phyloP scores from a whole-genome alignment of 1,284 basidiomycete species.

The Cryptococcus sp. region DNA sequence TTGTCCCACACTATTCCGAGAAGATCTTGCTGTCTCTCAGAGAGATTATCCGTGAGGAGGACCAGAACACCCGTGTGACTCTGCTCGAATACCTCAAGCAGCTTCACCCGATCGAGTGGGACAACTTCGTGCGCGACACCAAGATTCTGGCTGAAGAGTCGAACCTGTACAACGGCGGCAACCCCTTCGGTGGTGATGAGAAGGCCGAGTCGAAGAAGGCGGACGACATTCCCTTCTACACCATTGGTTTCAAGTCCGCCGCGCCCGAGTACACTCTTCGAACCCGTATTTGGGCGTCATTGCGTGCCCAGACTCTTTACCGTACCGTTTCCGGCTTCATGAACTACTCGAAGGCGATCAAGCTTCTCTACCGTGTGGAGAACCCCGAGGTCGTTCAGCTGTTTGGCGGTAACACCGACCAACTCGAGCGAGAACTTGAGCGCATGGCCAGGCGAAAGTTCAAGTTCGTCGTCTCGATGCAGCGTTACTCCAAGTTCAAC shows the following conservation, averaged over 20 bases:
- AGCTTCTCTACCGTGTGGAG: slow-evolving; percentile 98
- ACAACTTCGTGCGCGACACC: slow-evolving; percentile 99
- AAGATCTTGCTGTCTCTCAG: slow-evolving; percentile 91
- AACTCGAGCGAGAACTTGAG: slow-evolving; percentile 93
- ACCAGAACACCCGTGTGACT: slow-evolving; percentile 91
- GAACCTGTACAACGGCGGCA: slow-evolving; percentile 75
- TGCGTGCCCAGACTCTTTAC: slow-evolving; percentile 97
- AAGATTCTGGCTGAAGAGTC: slow-evolving; percentile 98
- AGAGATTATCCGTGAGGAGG: slow-evolving; percentile 95
- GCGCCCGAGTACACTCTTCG: slow-evolving; percentile 98
- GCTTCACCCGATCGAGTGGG: slow-evolving; percentile 97
- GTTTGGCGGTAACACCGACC: slow-evolving; percentile 97
- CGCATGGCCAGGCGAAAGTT: slow-evolving; percentile 98
- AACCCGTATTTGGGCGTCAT: slow-evolving; percentile 97
- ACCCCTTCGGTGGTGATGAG: slow-evolving; percentile 76
- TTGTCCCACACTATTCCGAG: slow-evolving; percentile 94
- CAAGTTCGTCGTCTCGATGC: slow-evolving; percentile 99
- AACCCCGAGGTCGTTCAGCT: slow-evolving; percentile 98
- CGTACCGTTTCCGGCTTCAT: slow-evolving; percentile 99
- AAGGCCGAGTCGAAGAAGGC: slow-evolving; percentile 76
- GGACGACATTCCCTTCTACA: slow-evolving; percentile 97
- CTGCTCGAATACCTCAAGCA: slow-evolving; percentile 97
- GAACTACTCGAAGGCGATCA: slow-evolving; percentile 99
- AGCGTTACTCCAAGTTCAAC: slow-evolving; percentile 99
- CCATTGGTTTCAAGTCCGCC: slow-evolving; percentile 98